A percentile compares a stretch with the other conserved stretches of the same genome.
These are phyloP conservation scores for Zhuliangozyma parablackwelliae DNA, from an alignment of 1,139 yeast species.

Conservation along the genomic window DNA sequence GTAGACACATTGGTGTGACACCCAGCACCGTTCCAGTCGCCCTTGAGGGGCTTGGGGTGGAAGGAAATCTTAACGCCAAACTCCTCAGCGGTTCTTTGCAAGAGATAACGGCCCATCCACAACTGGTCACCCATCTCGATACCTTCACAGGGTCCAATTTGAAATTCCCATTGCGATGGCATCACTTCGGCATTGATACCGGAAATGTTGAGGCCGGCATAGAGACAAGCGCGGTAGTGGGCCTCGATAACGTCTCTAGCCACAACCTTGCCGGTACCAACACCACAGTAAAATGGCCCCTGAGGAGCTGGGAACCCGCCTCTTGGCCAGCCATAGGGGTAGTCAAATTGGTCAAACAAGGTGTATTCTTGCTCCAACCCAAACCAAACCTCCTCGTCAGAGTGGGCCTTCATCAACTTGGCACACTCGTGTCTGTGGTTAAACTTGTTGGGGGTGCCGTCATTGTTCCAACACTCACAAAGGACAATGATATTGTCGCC, in stretches of 20 bases:
- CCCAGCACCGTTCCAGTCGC: conserved; percentile 99
- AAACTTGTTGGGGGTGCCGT: conserved; percentile 97
- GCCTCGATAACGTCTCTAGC: conserved; percentile 99
- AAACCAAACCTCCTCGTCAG: conserved; percentile 85
- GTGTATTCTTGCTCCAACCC: conserved; percentile 99
- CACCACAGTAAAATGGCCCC: conserved; percentile 99
- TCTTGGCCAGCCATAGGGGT: conserved; percentile 97
- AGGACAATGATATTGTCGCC: conserved; percentile 95
- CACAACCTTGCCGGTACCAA: conserved; percentile 96
- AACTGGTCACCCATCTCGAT: conserved; percentile 95
- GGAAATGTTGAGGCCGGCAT: conserved; percentile 83
- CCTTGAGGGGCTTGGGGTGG: conserved; percentile 98
- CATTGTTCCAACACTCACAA: conserved; percentile 97
- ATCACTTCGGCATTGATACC: conserved; percentile 99
- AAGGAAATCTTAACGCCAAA: conserved; percentile 96
- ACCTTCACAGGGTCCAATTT: conserved; percentile 97
- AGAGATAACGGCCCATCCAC: conserved; percentile 92
- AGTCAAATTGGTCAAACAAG: conserved; percentile 82
- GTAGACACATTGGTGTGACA: conserved; percentile 99
- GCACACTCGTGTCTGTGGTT: conserved; percentile 98
- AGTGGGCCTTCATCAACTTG: conserved; percentile 91
- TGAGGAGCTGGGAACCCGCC: conserved; percentile 99
- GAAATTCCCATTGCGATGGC: conserved; percentile 99
- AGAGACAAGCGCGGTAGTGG: conserved; percentile 96
- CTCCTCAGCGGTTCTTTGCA: conserved; percentile 95